These are phyloP conservation scores for Blakeslea trispora DNA, from an alignment of 371 early-diverging fungal genomes.

Conservation along the genomic window DNA sequence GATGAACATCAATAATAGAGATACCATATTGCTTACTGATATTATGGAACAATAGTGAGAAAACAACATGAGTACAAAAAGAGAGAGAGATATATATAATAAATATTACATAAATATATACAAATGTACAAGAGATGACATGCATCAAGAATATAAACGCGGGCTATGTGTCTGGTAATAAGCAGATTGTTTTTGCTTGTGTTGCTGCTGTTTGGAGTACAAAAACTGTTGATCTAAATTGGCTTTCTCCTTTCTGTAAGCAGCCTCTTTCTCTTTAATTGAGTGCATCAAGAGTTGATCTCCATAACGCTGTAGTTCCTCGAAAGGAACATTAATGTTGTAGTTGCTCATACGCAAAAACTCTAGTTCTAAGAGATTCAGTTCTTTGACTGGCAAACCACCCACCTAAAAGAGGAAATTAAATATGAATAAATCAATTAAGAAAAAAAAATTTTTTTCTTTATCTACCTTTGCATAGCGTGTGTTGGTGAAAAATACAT, in stretches of 20 bases:
- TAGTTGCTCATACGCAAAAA: constrained; percentile 75
- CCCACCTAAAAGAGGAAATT: constrained; percentile 88
- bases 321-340: constrained; percentile 70
- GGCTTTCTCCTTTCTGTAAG: background rate
- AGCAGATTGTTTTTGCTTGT: no score
- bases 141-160: background rate
- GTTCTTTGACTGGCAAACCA: constrained; percentile 86
- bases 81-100: background rate
- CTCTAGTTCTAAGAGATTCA: constrained; percentile 89
- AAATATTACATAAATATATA: background rate
- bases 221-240: no score
- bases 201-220: no score
- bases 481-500: constrained; percentile 86
- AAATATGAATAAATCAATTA: background rate
- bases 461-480: constrained; percentile 73
- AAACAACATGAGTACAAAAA: background rate
- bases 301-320: constrained; percentile 83
- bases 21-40: no score
- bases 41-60: no score
- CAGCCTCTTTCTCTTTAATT: constrained; percentile 19
- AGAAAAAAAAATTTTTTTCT: background rate
- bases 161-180: no score
- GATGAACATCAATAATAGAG: no score
- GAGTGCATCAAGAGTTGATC: constrained; percentile 67
- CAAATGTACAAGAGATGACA: background rate